Percentiles rank a stretch among this genome's conserved stretches.
Conservation (phyloP, 2,329 filamentous ascomycete species). For the Epichloe gansuensis region DNA sequence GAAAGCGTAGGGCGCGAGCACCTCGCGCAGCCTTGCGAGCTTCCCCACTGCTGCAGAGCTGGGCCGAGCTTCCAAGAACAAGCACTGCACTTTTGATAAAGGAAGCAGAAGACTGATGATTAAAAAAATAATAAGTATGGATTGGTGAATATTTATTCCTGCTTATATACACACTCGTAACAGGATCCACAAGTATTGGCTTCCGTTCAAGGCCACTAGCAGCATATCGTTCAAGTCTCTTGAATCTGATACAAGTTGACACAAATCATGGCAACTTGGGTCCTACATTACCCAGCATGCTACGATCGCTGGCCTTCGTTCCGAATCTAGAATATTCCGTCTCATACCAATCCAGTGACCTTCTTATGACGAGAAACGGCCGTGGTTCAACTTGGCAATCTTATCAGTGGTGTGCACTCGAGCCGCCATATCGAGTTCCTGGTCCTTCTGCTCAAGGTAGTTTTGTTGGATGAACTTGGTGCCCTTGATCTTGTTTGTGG, state of each 20-base stretch:
- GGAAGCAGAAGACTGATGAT: no score
- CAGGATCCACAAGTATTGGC: constrained; percentile 13
- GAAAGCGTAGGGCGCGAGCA: neutral
- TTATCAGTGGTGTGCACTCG: constrained; percentile 28
- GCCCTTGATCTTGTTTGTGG: constrained; percentile 64
- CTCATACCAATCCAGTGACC: neutral
- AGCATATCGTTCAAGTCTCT: neutral
- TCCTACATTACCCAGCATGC: neutral
- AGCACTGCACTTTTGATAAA: no score
- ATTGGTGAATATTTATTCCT: no score
- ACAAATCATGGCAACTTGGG: neutral
- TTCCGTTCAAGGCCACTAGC: constrained; percentile 1
- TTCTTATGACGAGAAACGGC: constrained; percentile 19
- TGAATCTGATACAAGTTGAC: neutral
- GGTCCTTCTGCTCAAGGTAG: constrained; percentile 45
- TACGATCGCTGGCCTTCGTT: neutral
- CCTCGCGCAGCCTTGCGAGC: neutral
- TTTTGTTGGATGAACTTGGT: constrained; percentile 72
- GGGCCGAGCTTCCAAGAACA: no score
- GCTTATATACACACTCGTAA: constrained; percentile 20
- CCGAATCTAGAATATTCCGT: neutral
- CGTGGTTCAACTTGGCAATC: constrained; percentile 25
- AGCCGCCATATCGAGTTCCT: constrained; percentile 24
- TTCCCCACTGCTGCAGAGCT: neutral
- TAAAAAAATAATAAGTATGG: no score